A percentile compares a stretch with the other conserved stretches of the same genome.
Evolutionary conservation across 768 basidiomycete species (phyloP).

Genomic region (Tulasnella sp.): DNA sequence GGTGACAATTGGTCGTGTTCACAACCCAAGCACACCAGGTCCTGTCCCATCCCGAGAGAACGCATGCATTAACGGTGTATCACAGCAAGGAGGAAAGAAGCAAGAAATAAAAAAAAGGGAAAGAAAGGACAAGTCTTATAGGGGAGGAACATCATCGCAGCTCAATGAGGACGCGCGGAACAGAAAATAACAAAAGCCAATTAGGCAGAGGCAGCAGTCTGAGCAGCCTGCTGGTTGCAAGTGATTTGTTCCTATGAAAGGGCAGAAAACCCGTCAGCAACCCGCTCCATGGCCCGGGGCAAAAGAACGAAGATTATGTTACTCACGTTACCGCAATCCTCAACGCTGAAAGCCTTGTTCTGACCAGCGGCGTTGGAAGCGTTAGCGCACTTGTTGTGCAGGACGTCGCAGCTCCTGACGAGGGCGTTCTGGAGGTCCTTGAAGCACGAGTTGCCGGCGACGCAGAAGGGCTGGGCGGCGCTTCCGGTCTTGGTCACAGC

Average conservation of each 20-base stretch:
- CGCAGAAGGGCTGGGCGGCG: constrained; percentile 42
- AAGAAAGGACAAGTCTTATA: background rate
- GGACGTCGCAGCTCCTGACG: constrained; percentile 55
- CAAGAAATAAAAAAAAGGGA: background rate
- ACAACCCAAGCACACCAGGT: background rate
- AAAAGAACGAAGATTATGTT: too few species aligned
- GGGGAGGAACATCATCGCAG: background rate
- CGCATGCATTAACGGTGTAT: background rate
- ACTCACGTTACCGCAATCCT: constrained; percentile 24
- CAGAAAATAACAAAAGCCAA: background rate
- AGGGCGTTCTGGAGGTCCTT: constrained; percentile 48
- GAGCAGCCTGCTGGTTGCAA: background rate
- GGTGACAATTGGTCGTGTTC: background rate
- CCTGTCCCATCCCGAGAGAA: background rate
- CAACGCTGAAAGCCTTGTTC: constrained; percentile 24
- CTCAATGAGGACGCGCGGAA: background rate
- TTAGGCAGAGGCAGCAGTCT: background rate
- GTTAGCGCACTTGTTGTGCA: constrained; percentile 55
- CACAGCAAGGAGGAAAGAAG: background rate
- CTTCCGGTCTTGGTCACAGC: constrained; percentile 45
- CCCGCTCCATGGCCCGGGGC: background rate
- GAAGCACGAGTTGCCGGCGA: constrained; percentile 48
- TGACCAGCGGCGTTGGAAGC: constrained; percentile 41
- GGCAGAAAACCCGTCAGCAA: background rate
- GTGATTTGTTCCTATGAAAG: background rate